These are phyloP conservation scores for Leccinum subrobustum DNA, from an alignment of 1,284 basidiomycete species.

Conservation along the genomic window DNA sequence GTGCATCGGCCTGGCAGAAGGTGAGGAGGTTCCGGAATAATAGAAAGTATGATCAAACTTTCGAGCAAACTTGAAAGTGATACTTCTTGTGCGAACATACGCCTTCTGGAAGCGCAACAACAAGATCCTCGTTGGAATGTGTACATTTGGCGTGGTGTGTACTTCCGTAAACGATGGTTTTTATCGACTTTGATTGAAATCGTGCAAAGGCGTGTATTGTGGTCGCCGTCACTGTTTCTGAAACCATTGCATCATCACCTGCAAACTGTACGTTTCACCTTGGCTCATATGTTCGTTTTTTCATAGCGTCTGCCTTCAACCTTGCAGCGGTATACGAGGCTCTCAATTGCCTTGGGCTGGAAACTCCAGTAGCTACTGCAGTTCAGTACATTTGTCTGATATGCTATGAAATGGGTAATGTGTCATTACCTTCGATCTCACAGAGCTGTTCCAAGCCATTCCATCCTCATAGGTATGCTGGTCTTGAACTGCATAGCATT, in stretches of 20 bases:
- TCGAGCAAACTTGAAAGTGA: slow-evolving; percentile 7
- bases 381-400: slow-evolving; percentile 17
- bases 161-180: neutral
- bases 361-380: slow-evolving; percentile 5
- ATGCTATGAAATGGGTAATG: slow-evolving; percentile 18
- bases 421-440: neutral
- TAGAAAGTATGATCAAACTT: neutral
- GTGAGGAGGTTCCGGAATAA: slow-evolving; percentile 1
- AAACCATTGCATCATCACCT: slow-evolving; percentile 10
- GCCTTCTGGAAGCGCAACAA: slow-evolving; percentile 23
- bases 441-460: neutral
- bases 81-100: slow-evolving; percentile 26
- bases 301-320: neutral
- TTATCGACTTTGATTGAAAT: neutral
- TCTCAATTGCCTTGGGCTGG: slow-evolving; percentile 10
- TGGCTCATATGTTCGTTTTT: neutral
- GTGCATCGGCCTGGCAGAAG: slow-evolving; percentile 19
- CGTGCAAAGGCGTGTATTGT: slow-evolving; percentile 8
- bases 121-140: slow-evolving; percentile 21
- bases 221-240: slow-evolving; percentile 13
- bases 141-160: slow-evolving; percentile 13
- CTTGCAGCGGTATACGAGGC: slow-evolving; percentile 15
- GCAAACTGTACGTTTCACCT: slow-evolving; percentile 4
- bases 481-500: slow-evolving; percentile 23
- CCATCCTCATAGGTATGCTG: slow-evolving; percentile 15